Percentiles rank a stretch among this genome's conserved stretches.
Evolutionary conservation across 257 asterid species (phyloP).

Genomic region (Scutellaria barbata): DNA sequence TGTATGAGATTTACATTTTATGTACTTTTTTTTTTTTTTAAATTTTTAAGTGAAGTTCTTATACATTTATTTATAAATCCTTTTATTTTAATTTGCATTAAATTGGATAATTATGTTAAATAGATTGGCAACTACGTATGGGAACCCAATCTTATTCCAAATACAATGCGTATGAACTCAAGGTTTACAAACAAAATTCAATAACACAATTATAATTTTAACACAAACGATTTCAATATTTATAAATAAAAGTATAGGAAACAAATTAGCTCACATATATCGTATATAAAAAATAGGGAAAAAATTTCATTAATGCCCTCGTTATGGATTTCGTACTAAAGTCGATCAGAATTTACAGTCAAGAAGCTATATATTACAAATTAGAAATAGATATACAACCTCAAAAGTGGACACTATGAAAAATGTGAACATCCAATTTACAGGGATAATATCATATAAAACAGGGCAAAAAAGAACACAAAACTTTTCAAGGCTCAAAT

Average conservation of each 20-base stretch:
- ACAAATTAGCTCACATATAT: neutral
- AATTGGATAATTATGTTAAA: no score
- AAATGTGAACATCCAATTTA: conserved; percentile 42
- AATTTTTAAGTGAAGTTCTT: no score
- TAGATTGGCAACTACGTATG: no score
- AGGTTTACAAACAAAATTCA: no score
- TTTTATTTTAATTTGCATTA: no score
- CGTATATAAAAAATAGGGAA: neutral
- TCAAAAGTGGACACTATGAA: conserved; percentile 27
- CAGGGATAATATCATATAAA: conserved; percentile 30
- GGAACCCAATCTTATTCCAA: no score
- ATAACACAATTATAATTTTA: no score
- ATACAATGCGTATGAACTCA: no score
- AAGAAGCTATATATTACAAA: conserved; percentile 40
- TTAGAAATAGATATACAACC: conserved; percentile 41
- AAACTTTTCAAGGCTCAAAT: conserved; percentile 31
- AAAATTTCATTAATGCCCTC: neutral
- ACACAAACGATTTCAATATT: no score
- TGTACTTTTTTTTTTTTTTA: no score
- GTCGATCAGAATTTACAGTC: conserved; percentile 33
- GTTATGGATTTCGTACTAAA: neutral
- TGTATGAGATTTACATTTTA: no score
- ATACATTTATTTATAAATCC: no score
- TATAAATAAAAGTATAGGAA: neutral
- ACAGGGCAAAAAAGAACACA: conserved; percentile 27